Evolutionary conservation across 1,139 yeast species (phyloP).

Genomic region (Yamadazyma dushanensis): DNA sequence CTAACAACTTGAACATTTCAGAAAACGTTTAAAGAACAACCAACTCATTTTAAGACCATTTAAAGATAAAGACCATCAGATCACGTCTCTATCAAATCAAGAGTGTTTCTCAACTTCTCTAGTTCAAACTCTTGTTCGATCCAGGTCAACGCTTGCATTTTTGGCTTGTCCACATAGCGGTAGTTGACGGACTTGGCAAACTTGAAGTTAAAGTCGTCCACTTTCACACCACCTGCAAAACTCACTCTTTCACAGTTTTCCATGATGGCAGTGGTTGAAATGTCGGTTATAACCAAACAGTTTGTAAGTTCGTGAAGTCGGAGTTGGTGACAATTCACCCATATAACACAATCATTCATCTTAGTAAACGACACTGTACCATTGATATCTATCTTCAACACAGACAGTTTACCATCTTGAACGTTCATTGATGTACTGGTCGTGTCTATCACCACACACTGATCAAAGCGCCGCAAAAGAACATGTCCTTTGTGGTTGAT

Average conservation of each 20-base stretch:
- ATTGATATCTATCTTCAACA: constrained; percentile 21
- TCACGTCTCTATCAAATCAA: neutral
- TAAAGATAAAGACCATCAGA: no score
- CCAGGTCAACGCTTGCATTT: neutral
- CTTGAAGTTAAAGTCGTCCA: constrained; percentile 15
- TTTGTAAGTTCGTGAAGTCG: constrained; percentile 33
- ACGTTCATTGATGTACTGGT: constrained; percentile 25
- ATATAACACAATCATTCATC: constrained; percentile 23
- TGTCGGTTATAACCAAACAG: constrained; percentile 23
- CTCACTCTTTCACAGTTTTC: constrained; percentile 28
- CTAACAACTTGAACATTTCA: no score
- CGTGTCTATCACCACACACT: constrained; percentile 13
- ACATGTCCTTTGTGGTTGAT: constrained; percentile 17
- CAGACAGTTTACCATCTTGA: constrained; percentile 19
- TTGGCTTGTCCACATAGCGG: neutral
- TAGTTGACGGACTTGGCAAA: constrained; percentile 9
- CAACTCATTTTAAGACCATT: no score
- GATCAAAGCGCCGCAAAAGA: constrained; percentile 14
- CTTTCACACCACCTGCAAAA: constrained; percentile 9
- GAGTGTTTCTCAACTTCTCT: neutral
- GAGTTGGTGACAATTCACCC: constrained; percentile 39
- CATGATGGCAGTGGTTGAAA: constrained; percentile 29
- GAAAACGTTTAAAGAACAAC: no score
- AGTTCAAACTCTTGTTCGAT: neutral
- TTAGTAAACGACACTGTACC: constrained; percentile 37